Evolutionary conservation across 345 rosid genomes (phyloP).

Genomic region (Pelargonium nanum): DNA sequence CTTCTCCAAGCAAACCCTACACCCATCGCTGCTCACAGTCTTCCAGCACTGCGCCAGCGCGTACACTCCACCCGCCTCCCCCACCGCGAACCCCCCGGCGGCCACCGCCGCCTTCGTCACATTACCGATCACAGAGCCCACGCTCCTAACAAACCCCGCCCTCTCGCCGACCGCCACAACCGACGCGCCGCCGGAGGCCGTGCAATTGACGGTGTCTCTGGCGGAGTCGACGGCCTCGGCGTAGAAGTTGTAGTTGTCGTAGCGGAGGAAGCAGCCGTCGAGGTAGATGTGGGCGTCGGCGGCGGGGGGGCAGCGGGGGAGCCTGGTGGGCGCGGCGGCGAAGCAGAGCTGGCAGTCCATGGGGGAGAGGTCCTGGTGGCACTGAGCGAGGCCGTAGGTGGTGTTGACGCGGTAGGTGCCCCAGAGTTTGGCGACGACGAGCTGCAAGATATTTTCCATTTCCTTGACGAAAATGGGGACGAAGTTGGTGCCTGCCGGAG

Average conservation of each 20-base stretch:
- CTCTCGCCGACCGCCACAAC: neutral
- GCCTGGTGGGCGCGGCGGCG: conserved; percentile 37
- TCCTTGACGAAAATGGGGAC: conserved; percentile 34
- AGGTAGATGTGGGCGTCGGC: conserved; percentile 37
- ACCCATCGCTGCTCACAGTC: conserved; percentile 22
- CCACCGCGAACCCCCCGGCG: neutral
- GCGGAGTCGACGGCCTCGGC: conserved; percentile 29
- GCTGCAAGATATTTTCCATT: conserved; percentile 29
- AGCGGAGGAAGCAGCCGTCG: conserved; percentile 66
- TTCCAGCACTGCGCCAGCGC: conserved; percentile 74
- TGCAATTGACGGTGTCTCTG: conserved; percentile 22
- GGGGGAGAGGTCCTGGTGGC: conserved; percentile 48
- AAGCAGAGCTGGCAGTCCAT: conserved; percentile 58
- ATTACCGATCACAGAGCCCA: conserved; percentile 24
- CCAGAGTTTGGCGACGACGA: conserved; percentile 18
- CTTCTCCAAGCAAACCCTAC: conserved; percentile 32
- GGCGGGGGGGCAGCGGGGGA: conserved; percentile 47
- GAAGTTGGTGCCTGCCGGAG: neutral
- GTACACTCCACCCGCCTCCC: conserved; percentile 21
- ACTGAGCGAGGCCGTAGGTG: conserved; percentile 40
- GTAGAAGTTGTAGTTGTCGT: conserved; percentile 37
- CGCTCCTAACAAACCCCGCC: conserved; percentile 13
- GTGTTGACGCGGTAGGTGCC: conserved; percentile 22
- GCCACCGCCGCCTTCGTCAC: conserved; percentile 10
- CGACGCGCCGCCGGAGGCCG: neutral